Evolutionary conservation across 352 stramenopile genomes (phyloP), one percentile per base, ranked within the genome.

Genomic region (Globisporangium canariense): DNA sequence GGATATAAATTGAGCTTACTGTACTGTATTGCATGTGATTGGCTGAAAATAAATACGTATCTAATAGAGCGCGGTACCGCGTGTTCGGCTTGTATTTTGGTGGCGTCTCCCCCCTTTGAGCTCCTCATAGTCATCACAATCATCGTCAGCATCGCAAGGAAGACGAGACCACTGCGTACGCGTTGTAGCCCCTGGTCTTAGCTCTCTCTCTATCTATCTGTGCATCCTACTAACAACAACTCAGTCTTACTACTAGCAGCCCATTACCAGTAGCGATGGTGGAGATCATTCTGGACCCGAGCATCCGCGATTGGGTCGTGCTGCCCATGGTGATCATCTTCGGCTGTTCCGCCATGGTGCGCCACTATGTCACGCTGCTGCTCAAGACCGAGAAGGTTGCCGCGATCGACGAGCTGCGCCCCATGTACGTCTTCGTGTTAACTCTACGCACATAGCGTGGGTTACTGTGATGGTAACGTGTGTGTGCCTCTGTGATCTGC

Each of bases 271-370:
- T 5, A 18, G 20, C 2, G 7, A 92, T 92, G 83, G 83, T 90
- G 73, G 83, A 92, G 79, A 94, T 97, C 67, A 91, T 97, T 70
- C 76, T 98, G 65, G 93, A 98, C 77, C 88, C 91, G 75, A 92
- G 85, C 68, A 98, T 98, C 70, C 87, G 91, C 65, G 88, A 98
- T 71, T 98, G 94, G 94, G 97, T 99, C 43, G 94, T 99, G 62
- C 84, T 99, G 58, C 97, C 97, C 53, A 96, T 99, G 69, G 88
- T 99, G 71, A 82, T 99, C 41, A 98, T 99, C 74, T 92, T 95
- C 66, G 87, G 84, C 34, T 93, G 83, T 63, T 93, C 83, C 47
- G 85, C 85, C 43, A 91, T 91, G 77, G 77, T 92, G 67, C 84
- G 87, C 62, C 85, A 95, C 75, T 95, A 93, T 67, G 75, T 95